Evolutionary conservation across 352 stramenopile genomes (phyloP).

Genomic region (Globisporangium solare): DNA sequence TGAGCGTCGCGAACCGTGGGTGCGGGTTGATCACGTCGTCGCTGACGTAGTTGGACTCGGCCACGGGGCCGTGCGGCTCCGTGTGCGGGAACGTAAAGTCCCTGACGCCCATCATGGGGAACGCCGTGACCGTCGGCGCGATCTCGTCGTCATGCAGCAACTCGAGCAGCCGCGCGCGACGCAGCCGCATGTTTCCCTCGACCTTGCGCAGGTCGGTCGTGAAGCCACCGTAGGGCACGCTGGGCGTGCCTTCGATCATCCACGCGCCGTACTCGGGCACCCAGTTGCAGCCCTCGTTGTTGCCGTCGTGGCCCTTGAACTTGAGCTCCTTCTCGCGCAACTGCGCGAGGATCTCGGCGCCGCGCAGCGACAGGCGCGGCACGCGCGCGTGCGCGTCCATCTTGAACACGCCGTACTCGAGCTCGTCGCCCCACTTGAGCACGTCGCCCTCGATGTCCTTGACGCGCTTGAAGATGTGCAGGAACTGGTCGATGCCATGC

Average conservation of each 20-base stretch:
- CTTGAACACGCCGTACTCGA: constrained; percentile 98
- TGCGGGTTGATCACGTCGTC: constrained; percentile 99
- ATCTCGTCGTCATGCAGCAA: constrained; percentile 95
- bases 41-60: constrained; percentile 95
- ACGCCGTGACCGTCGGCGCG: constrained; percentile 94
- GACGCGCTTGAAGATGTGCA: constrained; percentile 95
- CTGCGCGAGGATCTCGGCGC: constrained; percentile 93
- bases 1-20: constrained; percentile 97
- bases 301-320: constrained; percentile 23
- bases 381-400: constrained; percentile 87
- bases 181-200: constrained; percentile 97
- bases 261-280: constrained; percentile 99
- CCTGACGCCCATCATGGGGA: constrained; percentile 95
- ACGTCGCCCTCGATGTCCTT: constrained; percentile 95
- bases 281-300: constrained; percentile 94
- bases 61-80: constrained; percentile 66
- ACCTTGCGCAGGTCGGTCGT: constrained; percentile 94
- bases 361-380: constrained; percentile 88
- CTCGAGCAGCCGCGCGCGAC: constrained; percentile 92
- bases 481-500: constrained; percentile 96
- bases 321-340: constrained; percentile 88
- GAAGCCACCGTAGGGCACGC: constrained; percentile 92
- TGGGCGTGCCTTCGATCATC: constrained; percentile 99
- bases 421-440: constrained; percentile 97
- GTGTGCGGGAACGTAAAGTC: constrained; percentile 86